Evolutionary conservation across 2,329 filamentous ascomycete species (phyloP), one percentile per base, ranked within the genome.

Genomic region (Lasiodiplodia theobromae): DNA sequence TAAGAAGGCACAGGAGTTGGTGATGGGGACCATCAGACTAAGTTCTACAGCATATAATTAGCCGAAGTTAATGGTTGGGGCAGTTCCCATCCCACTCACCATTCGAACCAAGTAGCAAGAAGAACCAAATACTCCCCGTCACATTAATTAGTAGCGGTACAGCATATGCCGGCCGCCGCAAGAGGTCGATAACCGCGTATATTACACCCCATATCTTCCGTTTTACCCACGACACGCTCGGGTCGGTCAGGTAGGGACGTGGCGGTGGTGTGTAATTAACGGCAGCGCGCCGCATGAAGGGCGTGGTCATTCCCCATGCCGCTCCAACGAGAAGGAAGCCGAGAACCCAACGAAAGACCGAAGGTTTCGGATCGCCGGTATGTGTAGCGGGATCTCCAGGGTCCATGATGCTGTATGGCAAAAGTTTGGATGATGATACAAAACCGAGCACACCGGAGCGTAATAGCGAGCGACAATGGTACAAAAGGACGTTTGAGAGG

Each of bases 41-140:
- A 98, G 78, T 80, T 98, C 95, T 96, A 65, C 52, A 25, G 37
- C 16, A 2, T 12, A 23, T 2, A 12, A 23, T 23, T 49, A 51
- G 31, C 11, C 51, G 14, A 14, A 40, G 37, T 68, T 28, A 71
- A 16, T 28, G n/a, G 31, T n/a, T 23, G 23, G 7, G 8, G 2
- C 28, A 38, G 12, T 11, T 11, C 10, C 2, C 2, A 23, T 21
- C 0, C 28, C 12, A 86, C 91, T 74, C 81, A 96, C 94, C 94
- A 74, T 94, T 94, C 79, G 96, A 89, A 7, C 95, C 95, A 81
- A 98, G 95, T 72, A 98, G 84, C 73, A 98, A 81, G 74, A 98
- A 98, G 81, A 98, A 98, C 95, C 95, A 98, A 67, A 97, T 86
- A 76, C 93, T 97, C 37, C 95, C 95, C 2, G 95, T 97, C 66